Base-by-base conservation (phyloP, 148 eudicot genomes). In the Camellia granthamiana region DNA sequence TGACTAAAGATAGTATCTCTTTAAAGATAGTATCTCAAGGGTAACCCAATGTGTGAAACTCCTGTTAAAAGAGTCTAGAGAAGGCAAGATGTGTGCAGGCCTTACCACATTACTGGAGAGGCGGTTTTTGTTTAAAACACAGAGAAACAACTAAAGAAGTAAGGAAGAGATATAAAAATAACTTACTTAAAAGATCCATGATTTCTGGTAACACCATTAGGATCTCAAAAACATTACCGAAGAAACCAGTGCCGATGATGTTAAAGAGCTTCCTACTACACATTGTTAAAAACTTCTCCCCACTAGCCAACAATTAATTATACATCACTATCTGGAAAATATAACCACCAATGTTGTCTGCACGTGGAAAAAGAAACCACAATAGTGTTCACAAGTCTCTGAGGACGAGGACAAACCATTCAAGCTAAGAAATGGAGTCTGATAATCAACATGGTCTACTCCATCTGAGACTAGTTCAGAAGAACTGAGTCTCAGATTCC, bases 341-440 rank as follows among this genome's bases (percentile, higher is more conserved):
- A 13, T 79, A 81, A 47, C 86, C 88, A 49, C 82, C 81, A 60
- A 84, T 73, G 69, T 79, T 86, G 23, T 86, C 83, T 60, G 88
- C 88, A 76, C 86, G 84, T 4, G 88, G 86, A 9, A 84, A 9
- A 84, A 58, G 78, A 86, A 86, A 6, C 86, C 86, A 13, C 81
- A 86, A 4, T 23, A 72, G 56, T 73, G 83, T 16, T 15, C 15
- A 44, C 88, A 86, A 4, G 3, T 30, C 3, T 44, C 59, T 5
- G 71, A 19, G 6, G 81, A 72, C 16, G 54, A 64, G 13, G 30
- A 44, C 69, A 19, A 12, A 0, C 59, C 23, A 5, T 54, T 56
- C 11, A 47, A 54, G 16, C 66, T 30, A 18, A 56, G 66, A 42
- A 43, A 13, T 15, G 65, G 12, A 43, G 75, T 38, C 38, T 9